These are phyloP conservation scores for Colletotrichum endophyticum DNA, from an alignment of 2,329 filamentous ascomycete species.

Conservation along the genomic window DNA sequence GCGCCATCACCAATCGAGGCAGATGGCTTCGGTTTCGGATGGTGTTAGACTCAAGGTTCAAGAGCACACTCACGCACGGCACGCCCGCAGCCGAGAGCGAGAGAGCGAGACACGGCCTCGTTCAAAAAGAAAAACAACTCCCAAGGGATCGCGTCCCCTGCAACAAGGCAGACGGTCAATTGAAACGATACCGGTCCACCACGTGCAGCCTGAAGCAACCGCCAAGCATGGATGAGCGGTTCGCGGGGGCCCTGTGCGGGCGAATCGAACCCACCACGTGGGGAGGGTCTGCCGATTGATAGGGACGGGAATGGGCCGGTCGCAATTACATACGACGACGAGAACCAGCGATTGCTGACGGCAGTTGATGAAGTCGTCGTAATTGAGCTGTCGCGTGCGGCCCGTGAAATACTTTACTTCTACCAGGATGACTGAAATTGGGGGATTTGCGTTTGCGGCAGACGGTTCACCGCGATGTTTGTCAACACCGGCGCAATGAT, in stretches of 20 bases:
- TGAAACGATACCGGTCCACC: neutral
- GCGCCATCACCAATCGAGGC: neutral
- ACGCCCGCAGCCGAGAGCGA: neutral
- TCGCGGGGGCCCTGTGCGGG: neutral
- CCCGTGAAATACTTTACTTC: neutral
- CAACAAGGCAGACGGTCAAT: neutral
- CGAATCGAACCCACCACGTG: conserved; percentile 19
- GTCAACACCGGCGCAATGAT: neutral
- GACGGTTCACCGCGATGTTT: neutral
- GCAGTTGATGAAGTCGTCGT: neutral
- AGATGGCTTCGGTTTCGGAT: neutral
- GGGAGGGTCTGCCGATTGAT: neutral
- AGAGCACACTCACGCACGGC: neutral
- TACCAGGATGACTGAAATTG: neutral
- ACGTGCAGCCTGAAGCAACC: neutral
- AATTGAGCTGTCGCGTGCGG: neutral
- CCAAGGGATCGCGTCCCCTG: neutral
- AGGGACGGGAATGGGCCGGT: neutral
- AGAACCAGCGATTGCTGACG: neutral
- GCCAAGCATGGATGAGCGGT: conserved; percentile 3
- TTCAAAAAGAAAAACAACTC: neutral
- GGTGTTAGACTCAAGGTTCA: neutral
- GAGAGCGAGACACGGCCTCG: neutral
- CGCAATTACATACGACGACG: neutral
- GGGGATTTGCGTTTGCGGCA: neutral